A percentile compares a stretch with the other conserved stretches of the same genome.
Conservation (phyloP, 192 early-diverging fungal species). For the Gryganskiella cystojenkinii region DNA sequence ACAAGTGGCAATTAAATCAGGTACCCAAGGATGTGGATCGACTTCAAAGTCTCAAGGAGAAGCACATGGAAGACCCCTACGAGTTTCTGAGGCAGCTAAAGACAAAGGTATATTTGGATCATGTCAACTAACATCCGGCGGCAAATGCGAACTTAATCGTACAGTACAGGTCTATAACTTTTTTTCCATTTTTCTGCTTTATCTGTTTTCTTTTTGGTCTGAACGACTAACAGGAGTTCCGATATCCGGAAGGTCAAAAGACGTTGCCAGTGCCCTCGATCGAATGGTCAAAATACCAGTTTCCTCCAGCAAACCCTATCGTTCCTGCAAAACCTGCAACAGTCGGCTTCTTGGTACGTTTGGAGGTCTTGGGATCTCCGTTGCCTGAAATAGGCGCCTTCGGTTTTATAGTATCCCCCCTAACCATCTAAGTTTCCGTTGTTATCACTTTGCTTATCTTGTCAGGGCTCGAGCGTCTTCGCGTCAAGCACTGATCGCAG, state of each 20-base stretch:
- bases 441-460: neutral
- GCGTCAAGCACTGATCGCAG: conserved; percentile 2
- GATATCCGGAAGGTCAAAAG: conserved; percentile 40
- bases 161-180: too few relatives aligned
- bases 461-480: conserved; percentile 8
- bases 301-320: conserved; percentile 42
- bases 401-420: too few relatives aligned
- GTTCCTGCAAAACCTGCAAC: conserved; percentile 17
- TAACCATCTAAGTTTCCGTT: too few relatives aligned
- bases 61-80: conserved; percentile 55
- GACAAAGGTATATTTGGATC: conserved; percentile 37
- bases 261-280: conserved; percentile 33
- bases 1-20: conserved; percentile 55
- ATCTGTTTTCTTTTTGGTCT: too few relatives aligned
- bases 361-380: too few relatives aligned
- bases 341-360: conserved; percentile 23
- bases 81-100: conserved; percentile 54
- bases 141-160: neutral
- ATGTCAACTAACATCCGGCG: neutral
- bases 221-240: conserved; percentile 36
- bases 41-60: conserved; percentile 54
- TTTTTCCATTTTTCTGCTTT: too few relatives aligned
- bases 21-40: conserved; percentile 54
- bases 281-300: conserved; percentile 47
- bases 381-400: too few relatives aligned